Evolutionary conservation across 352 stramenopile genomes (phyloP).

Genomic region (Phytophthora capsici): DNA sequence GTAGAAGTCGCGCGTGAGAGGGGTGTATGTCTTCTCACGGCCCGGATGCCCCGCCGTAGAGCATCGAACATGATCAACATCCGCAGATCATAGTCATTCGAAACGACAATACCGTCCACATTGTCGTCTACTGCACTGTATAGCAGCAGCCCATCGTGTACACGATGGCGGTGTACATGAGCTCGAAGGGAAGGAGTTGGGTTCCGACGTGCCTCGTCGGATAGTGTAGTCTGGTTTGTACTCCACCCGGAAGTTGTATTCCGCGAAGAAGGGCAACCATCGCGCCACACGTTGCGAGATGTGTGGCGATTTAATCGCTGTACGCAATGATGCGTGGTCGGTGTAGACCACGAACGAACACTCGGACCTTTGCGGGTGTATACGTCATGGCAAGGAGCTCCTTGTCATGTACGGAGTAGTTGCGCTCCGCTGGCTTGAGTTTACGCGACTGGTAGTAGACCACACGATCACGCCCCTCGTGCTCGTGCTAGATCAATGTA

Average conservation of each 20-base stretch:
- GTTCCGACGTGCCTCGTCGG: background rate
- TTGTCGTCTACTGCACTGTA: background rate
- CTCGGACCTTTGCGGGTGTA: background rate
- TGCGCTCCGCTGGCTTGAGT: background rate
- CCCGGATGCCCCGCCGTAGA: no score
- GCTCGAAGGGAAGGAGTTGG: background rate
- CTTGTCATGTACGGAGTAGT: background rate
- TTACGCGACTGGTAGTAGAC: background rate
- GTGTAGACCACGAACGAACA: constrained; percentile 1
- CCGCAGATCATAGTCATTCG: background rate
- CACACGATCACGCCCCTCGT: background rate
- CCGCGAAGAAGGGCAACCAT: no score
- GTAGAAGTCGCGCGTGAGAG: no score
- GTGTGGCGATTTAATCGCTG: no score
- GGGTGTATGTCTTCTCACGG: no score
- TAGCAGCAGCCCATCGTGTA: background rate
- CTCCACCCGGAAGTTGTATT: no score
- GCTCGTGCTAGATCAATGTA: background rate
- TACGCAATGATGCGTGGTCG: constrained; percentile 1
- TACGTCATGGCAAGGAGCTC: constrained; percentile 6
- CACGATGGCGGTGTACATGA: background rate
- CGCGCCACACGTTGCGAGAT: no score
- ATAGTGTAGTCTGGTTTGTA: no score
- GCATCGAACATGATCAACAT: background rate
- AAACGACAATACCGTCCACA: background rate